These are phyloP conservation scores for Geotrichum europaeum DNA, from an alignment of 1,139 yeast genomes.

Conservation along the genomic window DNA sequence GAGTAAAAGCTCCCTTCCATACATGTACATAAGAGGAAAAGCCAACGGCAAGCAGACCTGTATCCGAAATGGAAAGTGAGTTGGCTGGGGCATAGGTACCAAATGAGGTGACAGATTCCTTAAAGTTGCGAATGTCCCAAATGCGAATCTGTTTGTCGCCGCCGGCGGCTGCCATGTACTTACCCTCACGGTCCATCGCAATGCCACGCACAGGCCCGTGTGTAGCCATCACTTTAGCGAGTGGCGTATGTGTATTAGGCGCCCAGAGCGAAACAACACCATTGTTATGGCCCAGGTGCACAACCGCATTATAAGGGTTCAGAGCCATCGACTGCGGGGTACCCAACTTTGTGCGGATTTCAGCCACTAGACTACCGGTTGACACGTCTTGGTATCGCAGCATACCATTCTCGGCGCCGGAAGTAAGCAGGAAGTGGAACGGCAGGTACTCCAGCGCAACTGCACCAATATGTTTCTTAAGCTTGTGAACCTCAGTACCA, in stretches of 20 bases:
- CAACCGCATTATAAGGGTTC: constrained; percentile 93
- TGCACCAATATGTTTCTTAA: constrained; percentile 84
- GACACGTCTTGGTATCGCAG: constrained; percentile 92
- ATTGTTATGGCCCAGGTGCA: constrained; percentile 88
- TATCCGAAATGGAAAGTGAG: constrained; percentile 74
- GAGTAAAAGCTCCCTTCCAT: constrained; percentile 42
- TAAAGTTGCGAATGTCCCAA: constrained; percentile 90
- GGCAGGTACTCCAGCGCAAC: constrained; percentile 83
- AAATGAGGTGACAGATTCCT: constrained; percentile 51
- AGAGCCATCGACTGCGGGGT: constrained; percentile 85
- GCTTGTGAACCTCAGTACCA: constrained; percentile 87
- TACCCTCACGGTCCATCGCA: constrained; percentile 87
- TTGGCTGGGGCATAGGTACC: constrained; percentile 86
- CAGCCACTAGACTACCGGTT: constrained; percentile 82
- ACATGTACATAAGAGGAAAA: constrained; percentile 92
- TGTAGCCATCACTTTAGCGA: constrained; percentile 73
- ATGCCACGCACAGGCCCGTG: constrained; percentile 84
- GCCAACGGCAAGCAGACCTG: constrained; percentile 79
- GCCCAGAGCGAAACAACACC: constrained; percentile 95
- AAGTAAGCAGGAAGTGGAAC: constrained; percentile 79
- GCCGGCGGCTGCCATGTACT: constrained; percentile 90
- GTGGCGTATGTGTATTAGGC: constrained; percentile 80
- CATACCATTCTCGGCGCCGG: constrained; percentile 85
- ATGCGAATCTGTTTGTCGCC: constrained; percentile 78
- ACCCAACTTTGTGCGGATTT: constrained; percentile 79